Base-by-base conservation (phyloP, 768 basidiomycete species). In the Suillus occidentalis region DNA sequence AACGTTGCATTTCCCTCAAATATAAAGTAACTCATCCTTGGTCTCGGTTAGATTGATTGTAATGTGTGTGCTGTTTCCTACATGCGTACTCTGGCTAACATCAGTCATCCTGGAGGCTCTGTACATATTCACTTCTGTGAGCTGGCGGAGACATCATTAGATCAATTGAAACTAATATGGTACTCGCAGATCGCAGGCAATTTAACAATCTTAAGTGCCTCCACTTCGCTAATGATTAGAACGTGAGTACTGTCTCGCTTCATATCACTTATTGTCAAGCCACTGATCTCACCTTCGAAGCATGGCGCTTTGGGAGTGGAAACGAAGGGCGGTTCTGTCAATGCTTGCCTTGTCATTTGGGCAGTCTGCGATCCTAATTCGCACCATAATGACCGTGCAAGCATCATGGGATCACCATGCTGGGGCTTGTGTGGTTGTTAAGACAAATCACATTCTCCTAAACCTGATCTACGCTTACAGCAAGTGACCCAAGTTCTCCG, bases 391-490 rank as follows among this genome's bases (percentile, higher is more conserved):
- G 73, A 82, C 89, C 39, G 85, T 92, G 37, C 74, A 79, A 13
- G 86, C 89, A 0, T 70, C 76, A 42, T 88, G 87, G 85, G 81
- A 83, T 37, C 69, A 78, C 13, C 36, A 58, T n/a, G 64, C 63
- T 3, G 63, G 72, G 25, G 66, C 77, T 1, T 91, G 90, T 66
- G 73, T 81, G 45, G 84, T 91, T 53, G 77, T 74, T 36, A 78
- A 79, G 25, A 85, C 85, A 25, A 82, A 84, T 64, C 83, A 88
- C 20, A 75, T 83, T 12, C 76, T 88, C 63, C 80, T 91, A 61
- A 89, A 86, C 64, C 75, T 84, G 59, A 87, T 84, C 18, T 91
- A 89, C 76, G 89, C 90, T 74, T 88, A 84, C 72, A 92, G 90
- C 89, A 70, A 60, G 87, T 81, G 22, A 34, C 18, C n/a, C 59